Conservation (phyloP, 768 basidiomycete genomes). For the Pisolithus microcarpus region DNA sequence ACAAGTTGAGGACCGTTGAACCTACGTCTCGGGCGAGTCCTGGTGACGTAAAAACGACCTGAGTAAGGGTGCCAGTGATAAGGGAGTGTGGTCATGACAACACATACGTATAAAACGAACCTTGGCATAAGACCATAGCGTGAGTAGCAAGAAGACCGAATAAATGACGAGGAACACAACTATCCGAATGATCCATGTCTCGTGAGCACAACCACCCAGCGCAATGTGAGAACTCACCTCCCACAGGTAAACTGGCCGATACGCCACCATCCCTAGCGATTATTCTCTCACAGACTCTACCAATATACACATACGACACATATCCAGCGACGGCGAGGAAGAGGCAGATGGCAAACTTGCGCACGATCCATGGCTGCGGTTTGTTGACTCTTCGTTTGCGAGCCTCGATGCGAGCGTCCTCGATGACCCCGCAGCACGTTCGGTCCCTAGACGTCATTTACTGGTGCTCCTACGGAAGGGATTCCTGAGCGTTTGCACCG, state of each 20-base stretch:
- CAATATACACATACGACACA: conserved; percentile 72
- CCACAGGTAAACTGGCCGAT: conserved; percentile 44
- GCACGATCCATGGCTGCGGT: conserved; percentile 67
- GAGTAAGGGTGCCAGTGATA: background rate
- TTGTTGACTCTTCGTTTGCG: conserved; percentile 33
- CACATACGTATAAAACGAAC: conserved; percentile 32
- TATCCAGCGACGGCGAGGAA: conserved; percentile 59
- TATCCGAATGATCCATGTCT: conserved; percentile 21
- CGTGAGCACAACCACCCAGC: conserved; percentile 1
- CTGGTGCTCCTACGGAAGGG: too few species aligned
- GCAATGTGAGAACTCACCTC: conserved; percentile 49
- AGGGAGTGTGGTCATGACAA: background rate
- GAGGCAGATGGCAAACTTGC: conserved; percentile 60
- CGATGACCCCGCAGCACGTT: conserved; percentile 45
- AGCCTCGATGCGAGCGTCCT: conserved; percentile 36
- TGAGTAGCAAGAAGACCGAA: conserved; percentile 56
- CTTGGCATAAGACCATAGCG: conserved; percentile 72
- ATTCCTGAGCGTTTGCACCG: too few species aligned
- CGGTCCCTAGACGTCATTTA: conserved; percentile 4
- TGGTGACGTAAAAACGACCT: conserved; percentile 63
- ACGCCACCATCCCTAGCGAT: conserved; percentile 40
- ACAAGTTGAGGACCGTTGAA: background rate
- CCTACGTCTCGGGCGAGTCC: conserved; percentile 64
- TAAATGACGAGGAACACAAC: conserved; percentile 65
- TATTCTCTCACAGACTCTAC: conserved; percentile 63